Conservation (phyloP, 805 yeast species). For the Clavispora carvajalis region DNA sequence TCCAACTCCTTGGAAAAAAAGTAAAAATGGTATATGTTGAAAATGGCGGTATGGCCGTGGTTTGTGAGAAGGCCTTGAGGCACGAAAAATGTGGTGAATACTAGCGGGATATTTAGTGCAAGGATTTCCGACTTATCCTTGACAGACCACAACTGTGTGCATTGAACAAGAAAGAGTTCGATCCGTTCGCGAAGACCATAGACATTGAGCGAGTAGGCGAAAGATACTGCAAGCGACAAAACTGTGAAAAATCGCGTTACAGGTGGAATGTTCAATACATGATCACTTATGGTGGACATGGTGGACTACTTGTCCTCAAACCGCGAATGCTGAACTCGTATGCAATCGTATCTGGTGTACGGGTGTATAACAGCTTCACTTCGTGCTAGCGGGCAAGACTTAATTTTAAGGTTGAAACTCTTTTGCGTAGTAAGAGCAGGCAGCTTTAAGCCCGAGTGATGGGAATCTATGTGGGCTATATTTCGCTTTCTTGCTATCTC, state of each 20-base stretch:
- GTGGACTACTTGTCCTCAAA: no score
- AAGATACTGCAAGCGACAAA: slow-evolving; percentile 34
- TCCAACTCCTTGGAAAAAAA: slow-evolving; percentile 54
- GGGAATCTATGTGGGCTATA: no score
- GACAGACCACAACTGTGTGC: not conserved
- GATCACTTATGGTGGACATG: slow-evolving; percentile 14
- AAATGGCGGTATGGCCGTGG: slow-evolving; percentile 23
- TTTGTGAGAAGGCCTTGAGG: slow-evolving; percentile 28
- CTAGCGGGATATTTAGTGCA: slow-evolving; percentile 24
- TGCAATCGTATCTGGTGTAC: no score
- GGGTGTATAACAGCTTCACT: no score
- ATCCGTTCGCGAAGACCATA: not conserved
- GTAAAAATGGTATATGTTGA: slow-evolving; percentile 55
- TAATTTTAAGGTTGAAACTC: no score
- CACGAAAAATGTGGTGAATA: slow-evolving; percentile 47
- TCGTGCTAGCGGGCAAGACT: no score
- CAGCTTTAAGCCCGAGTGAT: no score
- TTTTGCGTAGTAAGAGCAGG: no score
- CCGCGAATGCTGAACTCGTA: no score
- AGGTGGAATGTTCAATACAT: slow-evolving; percentile 44
- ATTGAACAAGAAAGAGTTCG: not conserved
- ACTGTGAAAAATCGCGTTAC: slow-evolving; percentile 55
- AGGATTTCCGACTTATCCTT: not conserved
- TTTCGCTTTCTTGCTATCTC: no score
- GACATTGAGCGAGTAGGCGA: not conserved